phyloP scores from a whole-genome alignment of 139 green algal species.

The Trebouxia sp. region DNA sequence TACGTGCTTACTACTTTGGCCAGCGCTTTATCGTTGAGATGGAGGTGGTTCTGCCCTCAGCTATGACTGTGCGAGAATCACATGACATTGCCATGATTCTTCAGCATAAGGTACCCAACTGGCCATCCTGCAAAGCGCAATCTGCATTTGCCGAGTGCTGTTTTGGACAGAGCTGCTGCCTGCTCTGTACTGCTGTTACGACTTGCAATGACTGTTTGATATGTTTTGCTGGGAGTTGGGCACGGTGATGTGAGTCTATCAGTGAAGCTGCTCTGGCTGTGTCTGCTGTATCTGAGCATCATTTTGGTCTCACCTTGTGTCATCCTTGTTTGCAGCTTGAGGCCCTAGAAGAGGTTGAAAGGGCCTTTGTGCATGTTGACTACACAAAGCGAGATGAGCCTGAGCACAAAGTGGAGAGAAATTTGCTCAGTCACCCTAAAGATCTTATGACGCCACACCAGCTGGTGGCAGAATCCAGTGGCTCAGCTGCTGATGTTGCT shows the following conservation, averaged over 20 bases:
- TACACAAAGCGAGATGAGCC: conserved; percentile 53
- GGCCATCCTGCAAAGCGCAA: background rate
- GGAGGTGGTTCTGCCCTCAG: conserved; percentile 46
- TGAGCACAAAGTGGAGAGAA: conserved; percentile 55
- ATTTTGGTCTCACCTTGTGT: too few relatives aligned
- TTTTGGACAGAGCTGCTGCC: background rate
- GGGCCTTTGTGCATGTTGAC: conserved; percentile 80
- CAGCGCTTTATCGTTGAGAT: conserved; percentile 69
- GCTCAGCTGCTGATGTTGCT: conserved; percentile 3
- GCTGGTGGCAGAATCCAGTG: conserved; percentile 3
- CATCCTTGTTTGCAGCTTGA: conserved; percentile 69
- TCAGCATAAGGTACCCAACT: conserved; percentile 76
- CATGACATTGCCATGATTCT: conserved; percentile 75
- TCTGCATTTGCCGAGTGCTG: background rate
- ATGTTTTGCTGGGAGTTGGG: too few relatives aligned
- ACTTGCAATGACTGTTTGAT: too few relatives aligned
- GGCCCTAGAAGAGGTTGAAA: conserved; percentile 69
- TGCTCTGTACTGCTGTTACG: background rate
- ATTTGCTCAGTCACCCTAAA: conserved; percentile 1
- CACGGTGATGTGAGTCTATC: too few relatives aligned
- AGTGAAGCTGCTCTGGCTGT: too few relatives aligned
- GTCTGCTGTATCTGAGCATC: too few relatives aligned
- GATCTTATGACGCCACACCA: conserved; percentile 24
- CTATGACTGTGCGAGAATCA: conserved; percentile 60
- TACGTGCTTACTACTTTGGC: conserved; percentile 64